phyloP scores from a whole-genome alignment of 768 basidiomycete genomes.

The Boletus subcaerulescens region DNA sequence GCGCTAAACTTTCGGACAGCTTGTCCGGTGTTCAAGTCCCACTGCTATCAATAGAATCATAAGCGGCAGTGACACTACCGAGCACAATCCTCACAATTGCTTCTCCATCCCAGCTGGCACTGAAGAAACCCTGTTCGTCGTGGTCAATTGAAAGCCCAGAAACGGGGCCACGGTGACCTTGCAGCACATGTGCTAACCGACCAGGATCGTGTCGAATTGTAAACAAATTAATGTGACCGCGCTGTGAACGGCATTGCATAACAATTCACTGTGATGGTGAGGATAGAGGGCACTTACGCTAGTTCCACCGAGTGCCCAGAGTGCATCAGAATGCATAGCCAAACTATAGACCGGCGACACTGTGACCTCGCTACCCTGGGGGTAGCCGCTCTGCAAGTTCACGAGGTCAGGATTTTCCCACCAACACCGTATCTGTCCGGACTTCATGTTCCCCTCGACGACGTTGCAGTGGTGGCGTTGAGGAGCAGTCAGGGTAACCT shows the following conservation, averaged over 20 bases:
- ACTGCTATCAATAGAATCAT: constrained; percentile 60
- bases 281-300: constrained; percentile 51
- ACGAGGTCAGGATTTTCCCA: constrained; percentile 67
- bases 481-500: constrained; percentile 81
- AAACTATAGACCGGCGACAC: constrained; percentile 85
- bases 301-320: constrained; percentile 89
- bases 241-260: constrained; percentile 41
- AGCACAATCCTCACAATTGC: constrained; percentile 58
- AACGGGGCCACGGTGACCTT: constrained; percentile 76
- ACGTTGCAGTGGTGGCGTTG: constrained; percentile 87
- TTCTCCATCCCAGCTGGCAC: constrained; percentile 93
- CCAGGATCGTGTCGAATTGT: constrained; percentile 94
- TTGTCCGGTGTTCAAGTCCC: constrained; percentile 94
- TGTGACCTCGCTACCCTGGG: constrained; percentile 47
- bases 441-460: constrained; percentile 89
- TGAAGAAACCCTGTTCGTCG: constrained; percentile 83
- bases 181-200: constrained; percentile 56
- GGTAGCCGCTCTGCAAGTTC: constrained; percentile 23
- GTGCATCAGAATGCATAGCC: constrained; percentile 86
- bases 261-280: constrained; percentile 16
- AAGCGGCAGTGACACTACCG: neutral
- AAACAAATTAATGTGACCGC: constrained; percentile 89
- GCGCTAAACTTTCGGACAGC: constrained; percentile 70
- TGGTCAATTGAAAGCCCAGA: constrained; percentile 80
- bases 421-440: constrained; percentile 84